Evolutionary conservation across 495 filamentous ascomycete genomes (phyloP).

Genomic region (Tuber brumale): DNA sequence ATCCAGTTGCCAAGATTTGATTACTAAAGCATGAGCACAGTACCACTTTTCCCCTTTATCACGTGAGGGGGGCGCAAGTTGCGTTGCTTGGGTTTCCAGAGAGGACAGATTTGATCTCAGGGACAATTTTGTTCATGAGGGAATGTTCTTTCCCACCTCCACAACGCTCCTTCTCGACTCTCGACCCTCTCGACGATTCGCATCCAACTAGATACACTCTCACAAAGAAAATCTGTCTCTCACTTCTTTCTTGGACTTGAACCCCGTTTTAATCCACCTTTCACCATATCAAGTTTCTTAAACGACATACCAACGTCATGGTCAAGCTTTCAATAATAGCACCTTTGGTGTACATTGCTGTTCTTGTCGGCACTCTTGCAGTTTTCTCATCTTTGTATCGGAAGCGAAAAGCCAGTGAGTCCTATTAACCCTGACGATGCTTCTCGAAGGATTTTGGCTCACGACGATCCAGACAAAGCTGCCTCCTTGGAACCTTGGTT

Average conservation of each 20-base stretch:
- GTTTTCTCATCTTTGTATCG: conserved; percentile 90
- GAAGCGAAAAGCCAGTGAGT: conserved; percentile 81
- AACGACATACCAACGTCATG: conserved; percentile 21
- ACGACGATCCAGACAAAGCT: conserved; percentile 54
- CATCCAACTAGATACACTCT: conserved; percentile 18
- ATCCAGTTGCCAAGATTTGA: background rate
- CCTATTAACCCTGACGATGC: conserved; percentile 7
- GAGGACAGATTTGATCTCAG: conserved; percentile 3
- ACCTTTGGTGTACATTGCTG: conserved; percentile 68
- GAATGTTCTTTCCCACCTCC: background rate
- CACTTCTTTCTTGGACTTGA: background rate
- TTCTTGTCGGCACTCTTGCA: conserved; percentile 77
- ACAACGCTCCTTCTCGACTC: conserved; percentile 3
- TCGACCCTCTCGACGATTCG: conserved; percentile 18
- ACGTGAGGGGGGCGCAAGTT: background rate
- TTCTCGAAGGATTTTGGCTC: background rate
- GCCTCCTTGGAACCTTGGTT: conserved; percentile 89
- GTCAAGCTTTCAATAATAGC: conserved; percentile 39
- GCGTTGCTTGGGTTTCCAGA: background rate
- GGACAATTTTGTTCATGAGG: background rate
- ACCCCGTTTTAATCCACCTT: conserved; percentile 1
- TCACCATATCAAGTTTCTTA: background rate
- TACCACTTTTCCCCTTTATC: background rate
- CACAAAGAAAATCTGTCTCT: background rate
- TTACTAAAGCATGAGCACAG: background rate